phyloP scores from a whole-genome alignment of 352 stramenopile genomes.

The Phytopythium montanum region DNA sequence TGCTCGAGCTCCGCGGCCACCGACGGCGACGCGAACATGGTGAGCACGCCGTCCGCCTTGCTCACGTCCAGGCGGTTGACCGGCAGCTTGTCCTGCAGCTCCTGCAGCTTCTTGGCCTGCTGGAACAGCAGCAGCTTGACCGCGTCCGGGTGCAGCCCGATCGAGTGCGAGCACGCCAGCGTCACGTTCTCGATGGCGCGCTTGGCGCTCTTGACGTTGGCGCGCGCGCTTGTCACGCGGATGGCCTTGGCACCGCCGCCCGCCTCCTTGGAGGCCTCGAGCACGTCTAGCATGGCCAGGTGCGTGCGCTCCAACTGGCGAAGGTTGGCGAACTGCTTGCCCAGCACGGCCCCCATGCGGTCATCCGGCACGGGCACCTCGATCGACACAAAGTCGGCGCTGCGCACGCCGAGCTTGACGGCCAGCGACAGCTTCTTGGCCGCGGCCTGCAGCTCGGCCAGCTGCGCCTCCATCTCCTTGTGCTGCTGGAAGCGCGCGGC shows the following conservation, averaged over 20 bases:
- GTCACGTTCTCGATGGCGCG: constrained; percentile 65
- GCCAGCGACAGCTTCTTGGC: constrained; percentile 56
- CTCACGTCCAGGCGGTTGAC: constrained; percentile 71
- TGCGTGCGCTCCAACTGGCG: constrained; percentile 57
- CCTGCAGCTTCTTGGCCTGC: constrained; percentile 68
- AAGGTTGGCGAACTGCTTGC: constrained; percentile 55
- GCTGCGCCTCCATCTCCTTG: constrained; percentile 38
- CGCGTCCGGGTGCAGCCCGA: constrained; percentile 74
- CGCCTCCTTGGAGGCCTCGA: constrained; percentile 9
- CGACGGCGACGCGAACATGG: constrained; percentile 42
- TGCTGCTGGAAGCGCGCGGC: constrained; percentile 59
- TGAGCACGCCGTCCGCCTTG: constrained; percentile 61
- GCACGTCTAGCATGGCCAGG: constrained; percentile 59
- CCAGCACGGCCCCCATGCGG: constrained; percentile 62
- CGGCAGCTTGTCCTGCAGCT: constrained; percentile 45
- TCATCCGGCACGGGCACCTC: constrained; percentile 55
- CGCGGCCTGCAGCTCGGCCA: constrained; percentile 45
- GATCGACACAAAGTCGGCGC: constrained; percentile 45
- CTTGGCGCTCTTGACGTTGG: constrained; percentile 36
- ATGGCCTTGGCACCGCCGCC: constrained; percentile 44
- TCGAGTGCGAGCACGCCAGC: constrained; percentile 53
- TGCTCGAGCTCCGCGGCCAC: constrained; percentile 51
- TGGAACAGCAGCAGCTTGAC: constrained; percentile 77
- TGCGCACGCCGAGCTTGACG: constrained; percentile 25
- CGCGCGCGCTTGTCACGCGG: constrained; percentile 46